phyloP scores from a whole-genome alignment of 495 filamentous ascomycete genomes.

The Daldinia bambusicola region DNA sequence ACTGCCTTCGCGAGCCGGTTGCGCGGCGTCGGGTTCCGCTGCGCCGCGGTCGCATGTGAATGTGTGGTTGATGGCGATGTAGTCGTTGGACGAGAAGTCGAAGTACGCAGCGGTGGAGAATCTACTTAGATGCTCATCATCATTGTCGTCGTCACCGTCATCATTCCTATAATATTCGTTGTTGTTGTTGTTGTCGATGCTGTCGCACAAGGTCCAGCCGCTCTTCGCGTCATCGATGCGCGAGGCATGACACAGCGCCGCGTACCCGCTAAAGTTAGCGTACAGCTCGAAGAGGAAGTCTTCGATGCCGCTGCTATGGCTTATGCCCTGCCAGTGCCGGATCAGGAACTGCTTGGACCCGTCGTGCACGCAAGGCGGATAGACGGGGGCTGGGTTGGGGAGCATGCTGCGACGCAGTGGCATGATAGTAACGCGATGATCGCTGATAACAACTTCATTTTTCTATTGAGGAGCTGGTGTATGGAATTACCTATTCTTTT shows the following conservation, averaged over 20 bases:
- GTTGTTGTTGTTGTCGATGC: not conserved
- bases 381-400: not conserved
- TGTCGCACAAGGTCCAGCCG: constrained; percentile 25
- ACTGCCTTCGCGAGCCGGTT: constrained; percentile 6
- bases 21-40: constrained; percentile 12
- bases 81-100: constrained; percentile 36
- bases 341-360: constrained; percentile 24
- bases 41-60: constrained; percentile 29
- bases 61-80: constrained; percentile 17
- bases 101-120: constrained; percentile 3
- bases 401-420: constrained; percentile 3
- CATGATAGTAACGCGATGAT: constrained; percentile 8
- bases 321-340: constrained; percentile 30
- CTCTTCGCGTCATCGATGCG: constrained; percentile 25
- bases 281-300: constrained; percentile 21
- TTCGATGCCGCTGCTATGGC: constrained; percentile 17
- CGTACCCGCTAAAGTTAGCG: constrained; percentile 29
- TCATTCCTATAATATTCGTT: too few relatives aligned
- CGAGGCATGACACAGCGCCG: constrained; percentile 8
- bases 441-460: constrained; percentile 4
- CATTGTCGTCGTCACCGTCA: too few relatives aligned
- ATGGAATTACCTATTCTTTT: too few relatives aligned
- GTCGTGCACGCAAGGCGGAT: constrained; percentile 15
- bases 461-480: not conserved
- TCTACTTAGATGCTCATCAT: not conserved